phyloP scores from a whole-genome alignment of 1,284 basidiomycete species.

The Ceratobasidium papillatum region DNA sequence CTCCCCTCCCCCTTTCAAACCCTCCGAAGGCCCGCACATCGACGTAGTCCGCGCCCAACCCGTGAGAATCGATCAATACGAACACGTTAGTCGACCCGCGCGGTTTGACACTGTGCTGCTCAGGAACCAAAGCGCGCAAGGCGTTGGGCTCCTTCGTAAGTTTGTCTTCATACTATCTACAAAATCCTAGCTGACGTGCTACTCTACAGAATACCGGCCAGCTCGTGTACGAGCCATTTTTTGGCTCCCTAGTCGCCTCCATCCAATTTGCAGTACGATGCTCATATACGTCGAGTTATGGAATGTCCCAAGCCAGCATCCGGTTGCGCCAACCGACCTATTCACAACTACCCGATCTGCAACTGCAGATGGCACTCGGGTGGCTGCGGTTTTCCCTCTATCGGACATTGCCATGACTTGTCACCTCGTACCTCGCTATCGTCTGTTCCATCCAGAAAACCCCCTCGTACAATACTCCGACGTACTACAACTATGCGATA shows the following conservation, averaged over 20 bases:
- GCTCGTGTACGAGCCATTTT: conserved; percentile 17
- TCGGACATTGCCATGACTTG: conserved; percentile 5
- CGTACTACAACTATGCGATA: neutral
- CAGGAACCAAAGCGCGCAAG: neutral
- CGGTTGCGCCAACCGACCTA: neutral
- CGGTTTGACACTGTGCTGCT: neutral
- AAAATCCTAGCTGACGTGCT: neutral
- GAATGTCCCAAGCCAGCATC: neutral
- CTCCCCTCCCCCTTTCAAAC: conserved; percentile 15
- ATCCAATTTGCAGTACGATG: neutral
- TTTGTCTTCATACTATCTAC: neutral
- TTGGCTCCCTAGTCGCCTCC: neutral
- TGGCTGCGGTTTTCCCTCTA: too few relatives aligned
- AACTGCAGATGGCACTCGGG: too few relatives aligned
- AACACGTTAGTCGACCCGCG: neutral
- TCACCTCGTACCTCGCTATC: neutral
- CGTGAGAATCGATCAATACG: neutral
- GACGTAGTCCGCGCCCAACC: conserved; percentile 7
- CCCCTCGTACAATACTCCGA: neutral
- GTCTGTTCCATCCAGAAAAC: neutral
- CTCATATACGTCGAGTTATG: conserved; percentile 31
- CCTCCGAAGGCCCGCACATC: neutral
- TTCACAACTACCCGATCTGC: neutral
- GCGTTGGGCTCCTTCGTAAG: conserved; percentile 6
- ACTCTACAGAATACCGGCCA: neutral